Evolutionary conservation across 2,329 filamentous ascomycete genomes (phyloP), one percentile per base, ranked within the genome.

Genomic region (Podosphaera fusca): DNA sequence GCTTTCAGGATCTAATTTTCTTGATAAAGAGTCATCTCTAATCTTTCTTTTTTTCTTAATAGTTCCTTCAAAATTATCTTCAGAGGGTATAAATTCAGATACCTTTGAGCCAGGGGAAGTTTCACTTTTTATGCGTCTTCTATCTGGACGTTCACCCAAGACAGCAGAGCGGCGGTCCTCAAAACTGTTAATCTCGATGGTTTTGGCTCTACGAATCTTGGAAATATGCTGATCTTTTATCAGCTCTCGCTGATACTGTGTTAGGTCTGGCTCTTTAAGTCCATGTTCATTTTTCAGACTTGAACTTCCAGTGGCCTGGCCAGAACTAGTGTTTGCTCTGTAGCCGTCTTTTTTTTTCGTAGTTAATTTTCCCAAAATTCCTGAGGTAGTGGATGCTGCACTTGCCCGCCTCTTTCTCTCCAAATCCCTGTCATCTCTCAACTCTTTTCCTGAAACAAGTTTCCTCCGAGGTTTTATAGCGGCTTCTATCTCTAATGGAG

Each of bases 371-470:
- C 72, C 73, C 3, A 78, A 79, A 35, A 72, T 72, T 35, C 72
- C 73, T 3, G 78, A 79, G 35, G 74, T 69, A 50, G 71, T 79
- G 1, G 79, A 81, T 0, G 70, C 74, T 5, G 30, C 29, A 64
- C 78, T 81, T 50, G 75, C 71, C 5, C 79, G 76, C 21, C 78
- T 72, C 53, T 66, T 61, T 61, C 80, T 67, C 53, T 67, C 76
- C 21, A 76, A 71, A 63, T 80, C 77, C 8, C 76, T 75, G 59
- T 67, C 76, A 21, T 76, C 76, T 59, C 79, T 77, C 45, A 81
- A 67, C 58, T 82, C 80, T 55, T 75, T 76, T 40, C 80, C 80
- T 0, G 80, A 82, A 29, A 83, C 73, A 9, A 84, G 72, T 64
- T 82, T 84, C 45, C 78, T 72, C 31, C 80, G 70, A 1, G 79